Base-by-base conservation (phyloP, 768 basidiomycete genomes). In the Tulasnella sp. region DNA sequence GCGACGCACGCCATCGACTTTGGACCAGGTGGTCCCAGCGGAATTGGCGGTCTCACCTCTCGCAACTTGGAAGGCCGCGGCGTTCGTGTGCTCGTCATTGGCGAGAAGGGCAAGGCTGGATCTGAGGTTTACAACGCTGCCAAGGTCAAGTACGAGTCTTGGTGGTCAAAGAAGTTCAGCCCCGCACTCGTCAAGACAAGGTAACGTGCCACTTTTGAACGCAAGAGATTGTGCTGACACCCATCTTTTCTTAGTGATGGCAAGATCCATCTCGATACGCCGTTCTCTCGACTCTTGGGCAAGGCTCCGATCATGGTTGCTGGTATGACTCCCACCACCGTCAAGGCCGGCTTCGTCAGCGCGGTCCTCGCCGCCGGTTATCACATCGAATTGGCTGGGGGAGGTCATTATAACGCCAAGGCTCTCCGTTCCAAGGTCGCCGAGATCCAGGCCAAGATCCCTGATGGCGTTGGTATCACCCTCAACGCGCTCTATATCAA, bases 271-370 rank as follows among this genome's bases (percentile, higher is more conserved):
- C 78, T 99, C 66, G 92, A 99, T 71, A 97, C 94, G 0, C 87
- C 92, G 3, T 94, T 97, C 79, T 94, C 94, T 51, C 88, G 96
- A 61, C 80, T 99, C 45, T 72, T 99, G 44, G 91, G 92, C 66
- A 99, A 98, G 74, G 84, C 96, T 2, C 96, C 96, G 31, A 86
- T 99, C 72, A 98, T 98, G 96, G 92, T 99, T 41, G 94, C 93
- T 50, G 96, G 96, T 60, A 98, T 99, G 96, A 99, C 96, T 0
- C 96, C 96, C 0, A 86, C 86, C 1, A 99, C 96, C 30, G 96
- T 99, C 64, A 85, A 93, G 69, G 85, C 85, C 30, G 92, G 92
- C 17, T 94, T 98, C 70, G 93, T 97, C 66, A 84, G 85, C 60
- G 93, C 96, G 7, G 80, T 94, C 48, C 82, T 96, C 65, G 80